These are phyloP conservation scores for Echeveria elegans DNA, from an alignment of 164 flowering plant species.

Conservation along the genomic window DNA sequence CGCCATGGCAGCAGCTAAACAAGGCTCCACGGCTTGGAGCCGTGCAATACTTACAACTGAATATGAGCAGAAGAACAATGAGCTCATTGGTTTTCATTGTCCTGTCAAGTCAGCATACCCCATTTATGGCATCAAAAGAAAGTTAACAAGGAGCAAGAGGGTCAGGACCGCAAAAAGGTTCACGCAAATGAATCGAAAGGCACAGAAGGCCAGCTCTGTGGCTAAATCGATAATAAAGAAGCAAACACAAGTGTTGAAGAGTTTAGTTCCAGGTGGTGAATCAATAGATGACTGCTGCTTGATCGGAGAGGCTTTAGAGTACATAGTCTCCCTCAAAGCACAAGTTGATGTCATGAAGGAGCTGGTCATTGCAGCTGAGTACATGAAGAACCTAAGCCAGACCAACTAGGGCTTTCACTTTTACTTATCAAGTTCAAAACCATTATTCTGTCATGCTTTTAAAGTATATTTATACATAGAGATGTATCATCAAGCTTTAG, in stretches of 20 bases:
- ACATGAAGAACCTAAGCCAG: background rate
- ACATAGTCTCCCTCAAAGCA: slow-evolving; percentile 49
- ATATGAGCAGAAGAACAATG: slow-evolving; percentile 15
- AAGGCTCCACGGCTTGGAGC: slow-evolving; percentile 56
- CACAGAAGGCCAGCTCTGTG: slow-evolving; percentile 20
- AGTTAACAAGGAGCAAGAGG: background rate
- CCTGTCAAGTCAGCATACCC: background rate
- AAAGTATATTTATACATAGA: background rate
- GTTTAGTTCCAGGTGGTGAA: slow-evolving; percentile 65
- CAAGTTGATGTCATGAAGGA: slow-evolving; percentile 73
- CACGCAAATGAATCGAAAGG: slow-evolving; percentile 14
- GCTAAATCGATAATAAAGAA: slow-evolving; percentile 49
- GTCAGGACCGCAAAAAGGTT: slow-evolving; percentile 32
- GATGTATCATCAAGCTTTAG: background rate
- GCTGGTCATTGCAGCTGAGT: slow-evolving; percentile 30
- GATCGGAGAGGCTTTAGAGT: slow-evolving; percentile 69
- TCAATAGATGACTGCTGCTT: slow-evolving; percentile 39
- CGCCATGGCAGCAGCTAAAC: slow-evolving; percentile 64
- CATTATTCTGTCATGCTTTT: background rate
- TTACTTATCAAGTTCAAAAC: background rate
- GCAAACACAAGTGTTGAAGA: slow-evolving; percentile 45
- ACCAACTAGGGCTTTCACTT: background rate
- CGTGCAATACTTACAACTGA: slow-evolving; percentile 42
- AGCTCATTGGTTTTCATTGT: slow-evolving; percentile 19
- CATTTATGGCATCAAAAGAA: background rate